These are phyloP conservation scores for Naematelia encephala DNA, from an alignment of 768 basidiomycete species.

Conservation along the genomic window DNA sequence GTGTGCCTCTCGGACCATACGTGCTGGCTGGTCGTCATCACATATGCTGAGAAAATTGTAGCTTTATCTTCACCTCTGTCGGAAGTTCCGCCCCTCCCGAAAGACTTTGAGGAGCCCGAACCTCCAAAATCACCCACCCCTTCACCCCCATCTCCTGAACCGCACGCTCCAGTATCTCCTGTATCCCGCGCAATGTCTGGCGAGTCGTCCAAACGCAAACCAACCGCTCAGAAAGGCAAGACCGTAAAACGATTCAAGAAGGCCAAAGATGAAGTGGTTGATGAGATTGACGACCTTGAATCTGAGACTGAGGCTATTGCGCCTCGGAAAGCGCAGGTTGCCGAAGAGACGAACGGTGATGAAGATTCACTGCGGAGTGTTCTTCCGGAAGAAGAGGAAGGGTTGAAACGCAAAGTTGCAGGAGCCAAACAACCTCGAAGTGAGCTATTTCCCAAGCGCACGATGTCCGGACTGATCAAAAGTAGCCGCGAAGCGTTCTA, in stretches of 20 bases:
- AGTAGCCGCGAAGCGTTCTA: conserved; percentile 2
- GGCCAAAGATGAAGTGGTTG: background rate
- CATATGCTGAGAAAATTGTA: too few species aligned
- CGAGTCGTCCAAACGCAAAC: conserved; percentile 14
- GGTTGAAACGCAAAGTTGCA: background rate
- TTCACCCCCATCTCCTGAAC: too few species aligned
- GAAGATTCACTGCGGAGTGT: background rate
- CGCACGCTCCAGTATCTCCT: background rate
- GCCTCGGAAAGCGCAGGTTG: background rate
- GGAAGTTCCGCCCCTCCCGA: background rate
- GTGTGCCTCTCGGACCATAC: conserved; percentile 24
- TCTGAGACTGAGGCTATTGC: background rate
- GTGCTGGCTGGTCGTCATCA: background rate
- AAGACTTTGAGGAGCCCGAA: background rate
- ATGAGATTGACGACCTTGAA: background rate
- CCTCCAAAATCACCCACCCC: background rate
- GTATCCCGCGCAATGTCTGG: conserved; percentile 10
- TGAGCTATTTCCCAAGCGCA: too few species aligned
- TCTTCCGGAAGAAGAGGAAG: background rate
- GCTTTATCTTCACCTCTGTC: conserved; percentile 6
- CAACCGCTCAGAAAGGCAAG: background rate
- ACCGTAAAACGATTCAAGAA: background rate
- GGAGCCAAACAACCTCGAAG: background rate
- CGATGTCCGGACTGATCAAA: too few species aligned
- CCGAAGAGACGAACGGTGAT: conserved; percentile 1